These are phyloP conservation scores for Sisymbrium altissimum DNA, from an alignment of 345 rosid species.

Conservation along the genomic window DNA sequence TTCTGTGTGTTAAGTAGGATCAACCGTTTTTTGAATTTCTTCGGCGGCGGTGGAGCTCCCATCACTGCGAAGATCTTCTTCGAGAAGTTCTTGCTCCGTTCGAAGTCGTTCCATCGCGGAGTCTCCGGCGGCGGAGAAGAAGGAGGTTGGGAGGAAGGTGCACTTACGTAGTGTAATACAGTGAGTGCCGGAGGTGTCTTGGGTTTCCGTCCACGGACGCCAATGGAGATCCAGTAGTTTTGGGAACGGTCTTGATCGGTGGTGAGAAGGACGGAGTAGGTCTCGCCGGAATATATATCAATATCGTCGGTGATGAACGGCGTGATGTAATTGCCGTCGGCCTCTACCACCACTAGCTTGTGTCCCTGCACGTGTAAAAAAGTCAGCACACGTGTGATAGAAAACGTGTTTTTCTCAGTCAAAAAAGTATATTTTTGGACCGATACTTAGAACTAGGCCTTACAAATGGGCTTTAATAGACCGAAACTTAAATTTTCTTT, in stretches of 20 bases:
- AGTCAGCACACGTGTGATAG: background rate
- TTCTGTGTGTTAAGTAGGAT: constrained; percentile 77
- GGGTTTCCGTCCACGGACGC: constrained; percentile 59
- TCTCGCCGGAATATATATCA: constrained; percentile 80
- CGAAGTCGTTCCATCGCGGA: constrained; percentile 62
- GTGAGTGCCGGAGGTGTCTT: constrained; percentile 58
- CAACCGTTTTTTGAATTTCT: constrained; percentile 33
- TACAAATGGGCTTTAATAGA: constrained; percentile 9
- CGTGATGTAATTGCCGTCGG: constrained; percentile 77
- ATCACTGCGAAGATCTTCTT: constrained; percentile 36
- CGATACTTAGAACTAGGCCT: background rate
- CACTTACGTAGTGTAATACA: constrained; percentile 47
- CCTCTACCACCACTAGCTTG: constrained; percentile 75
- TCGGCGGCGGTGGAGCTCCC: constrained; percentile 51
- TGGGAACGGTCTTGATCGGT: constrained; percentile 49
- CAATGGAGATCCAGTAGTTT: constrained; percentile 59
- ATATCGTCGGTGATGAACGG: constrained; percentile 57
- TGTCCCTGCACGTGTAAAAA: constrained; percentile 50
- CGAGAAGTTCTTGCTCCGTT: constrained; percentile 47
- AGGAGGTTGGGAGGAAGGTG: constrained; percentile 41
- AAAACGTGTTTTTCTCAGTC: background rate
- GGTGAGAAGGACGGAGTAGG: constrained; percentile 63
- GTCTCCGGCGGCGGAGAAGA: constrained; percentile 49
- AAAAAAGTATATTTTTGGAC: background rate
- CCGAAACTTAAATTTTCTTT: background rate